Percentiles rank a stretch among this genome's conserved stretches.
These are phyloP conservation scores for Hermanozyma aechmeae DNA, from an alignment of 805 yeast genomes.

Conservation along the genomic window DNA sequence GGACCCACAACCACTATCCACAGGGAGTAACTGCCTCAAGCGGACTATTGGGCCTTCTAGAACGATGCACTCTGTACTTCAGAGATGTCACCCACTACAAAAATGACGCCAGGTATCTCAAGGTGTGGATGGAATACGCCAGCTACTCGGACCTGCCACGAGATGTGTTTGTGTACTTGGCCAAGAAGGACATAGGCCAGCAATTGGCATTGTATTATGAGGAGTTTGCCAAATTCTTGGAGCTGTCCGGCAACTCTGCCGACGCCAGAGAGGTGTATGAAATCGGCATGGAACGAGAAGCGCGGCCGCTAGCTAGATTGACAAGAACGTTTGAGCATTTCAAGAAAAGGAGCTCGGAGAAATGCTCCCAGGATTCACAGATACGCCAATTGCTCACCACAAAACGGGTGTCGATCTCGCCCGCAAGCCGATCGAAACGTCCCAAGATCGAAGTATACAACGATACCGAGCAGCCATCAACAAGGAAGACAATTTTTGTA, in stretches of 20 bases:
- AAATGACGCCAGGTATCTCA: constrained; percentile 74
- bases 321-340: constrained; percentile 34
- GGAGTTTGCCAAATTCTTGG: constrained; percentile 61
- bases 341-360: constrained; percentile 7
- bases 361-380: background rate
- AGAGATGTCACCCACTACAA: constrained; percentile 58
- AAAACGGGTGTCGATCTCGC: constrained; percentile 11
- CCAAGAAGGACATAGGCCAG: constrained; percentile 62
- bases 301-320: constrained; percentile 49
- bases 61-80: constrained; percentile 62
- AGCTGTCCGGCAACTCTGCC: constrained; percentile 31
- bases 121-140: constrained; percentile 75
- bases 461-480: constrained; percentile 4
- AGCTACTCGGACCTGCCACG: constrained; percentile 59
- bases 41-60: constrained; percentile 57
- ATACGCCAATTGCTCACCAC: constrained; percentile 1
- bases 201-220: constrained; percentile 68
- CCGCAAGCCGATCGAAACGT: constrained; percentile 8
- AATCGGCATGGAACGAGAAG: constrained; percentile 48
- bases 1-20: constrained; percentile 59
- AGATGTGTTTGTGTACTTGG: constrained; percentile 63
- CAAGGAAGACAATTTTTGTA: constrained; percentile 12
- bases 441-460: constrained; percentile 31
- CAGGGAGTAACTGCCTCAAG: constrained; percentile 54
- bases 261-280: constrained; percentile 56